Conservation (phyloP, 441 rosid genomes). For the Capsella rubella region DNA sequence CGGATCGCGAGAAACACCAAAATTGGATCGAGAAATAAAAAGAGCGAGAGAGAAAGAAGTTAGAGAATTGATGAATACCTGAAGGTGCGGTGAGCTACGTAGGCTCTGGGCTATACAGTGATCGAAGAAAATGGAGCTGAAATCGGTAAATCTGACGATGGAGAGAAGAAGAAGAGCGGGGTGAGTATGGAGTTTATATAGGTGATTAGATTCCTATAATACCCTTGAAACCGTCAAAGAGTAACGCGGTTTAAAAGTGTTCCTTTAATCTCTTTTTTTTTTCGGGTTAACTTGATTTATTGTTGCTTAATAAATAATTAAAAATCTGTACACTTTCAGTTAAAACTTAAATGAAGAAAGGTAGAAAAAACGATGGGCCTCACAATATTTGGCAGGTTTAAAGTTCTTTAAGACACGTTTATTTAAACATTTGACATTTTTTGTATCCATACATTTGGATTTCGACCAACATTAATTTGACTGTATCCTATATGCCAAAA, state of each 20-base stretch:
- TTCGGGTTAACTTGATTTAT: conserved; percentile 14
- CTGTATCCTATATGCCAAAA: neutral
- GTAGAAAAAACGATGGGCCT: conserved; percentile 36
- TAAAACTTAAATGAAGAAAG: neutral
- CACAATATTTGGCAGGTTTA: conserved; percentile 40
- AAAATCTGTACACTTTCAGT: conserved; percentile 12
- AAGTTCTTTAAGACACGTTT: conserved; percentile 17
- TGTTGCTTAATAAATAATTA: conserved; percentile 11
- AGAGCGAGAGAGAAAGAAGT: neutral
- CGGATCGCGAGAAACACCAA: conserved; percentile 34
- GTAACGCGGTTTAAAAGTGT: conserved; percentile 38
- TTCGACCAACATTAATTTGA: conserved; percentile 25
- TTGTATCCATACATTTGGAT: conserved; percentile 6
- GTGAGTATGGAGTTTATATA: conserved; percentile 43
- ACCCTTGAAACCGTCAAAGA: conserved; percentile 47
- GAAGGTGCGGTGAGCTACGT: neutral
- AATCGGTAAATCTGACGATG: conserved; percentile 43
- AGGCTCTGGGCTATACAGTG: conserved; percentile 24
- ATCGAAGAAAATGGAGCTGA: conserved; percentile 30
- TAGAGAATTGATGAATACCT: conserved; percentile 35
- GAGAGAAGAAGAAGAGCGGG: conserved; percentile 43
- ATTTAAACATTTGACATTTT: conserved; percentile 29
- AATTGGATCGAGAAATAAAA: conserved; percentile 27
- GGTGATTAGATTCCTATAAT: conserved; percentile 44
- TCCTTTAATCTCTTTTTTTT: neutral